Base-by-base conservation (phyloP, 2,329 filamentous ascomycete species). In the Clonostachys sp. region DNA sequence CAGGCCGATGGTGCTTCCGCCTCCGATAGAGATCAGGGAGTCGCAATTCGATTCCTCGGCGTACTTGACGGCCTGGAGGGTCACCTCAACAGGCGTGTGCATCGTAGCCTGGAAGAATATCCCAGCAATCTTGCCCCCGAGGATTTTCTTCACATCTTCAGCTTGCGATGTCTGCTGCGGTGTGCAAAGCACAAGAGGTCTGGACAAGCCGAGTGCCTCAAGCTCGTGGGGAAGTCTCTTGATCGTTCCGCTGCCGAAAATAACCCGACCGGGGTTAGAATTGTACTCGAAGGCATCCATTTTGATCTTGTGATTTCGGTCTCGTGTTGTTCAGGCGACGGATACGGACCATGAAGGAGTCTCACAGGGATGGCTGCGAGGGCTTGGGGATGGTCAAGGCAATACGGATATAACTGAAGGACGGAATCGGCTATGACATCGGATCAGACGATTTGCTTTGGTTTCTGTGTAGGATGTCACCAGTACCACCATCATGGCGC, bases 1-100 rank as follows among this genome's bases (percentile, higher is more conserved):
- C 20, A 85, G 63, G 2, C 81, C 80, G 47, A 78, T 79, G 0
- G 80, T 83, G 55, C 77, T 81, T 41, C 81, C 81, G 42, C 81
- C 81, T 12, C 81, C 81, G 53, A 84, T 78, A 16, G 77, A 82
- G 35, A 83, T 64, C 33, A 84, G 63, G 30, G 69, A 71, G 57
- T 84, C 80, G 5, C 76, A 77, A 4, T 62, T 62, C 13, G 67
- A 60, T 0, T 64, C 61, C 49, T 67, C 63, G 1, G 73, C 67
- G 49, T 73, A 73, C 4, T 66, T 63, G 14, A 82, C 55, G 0
- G 80, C 80, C 55, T 73, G 70, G 18, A 81, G 73, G 5, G 80
- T 83, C 48, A 83, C 63, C 50, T 76, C 58, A 5, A 68, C 72
- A 3, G 80, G 81, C 2, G 81, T 84, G 63, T 84, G 81, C 80